phyloP scores from a whole-genome alignment of 2,329 filamentous ascomycete species.

The Diaporthe australafricana region DNA sequence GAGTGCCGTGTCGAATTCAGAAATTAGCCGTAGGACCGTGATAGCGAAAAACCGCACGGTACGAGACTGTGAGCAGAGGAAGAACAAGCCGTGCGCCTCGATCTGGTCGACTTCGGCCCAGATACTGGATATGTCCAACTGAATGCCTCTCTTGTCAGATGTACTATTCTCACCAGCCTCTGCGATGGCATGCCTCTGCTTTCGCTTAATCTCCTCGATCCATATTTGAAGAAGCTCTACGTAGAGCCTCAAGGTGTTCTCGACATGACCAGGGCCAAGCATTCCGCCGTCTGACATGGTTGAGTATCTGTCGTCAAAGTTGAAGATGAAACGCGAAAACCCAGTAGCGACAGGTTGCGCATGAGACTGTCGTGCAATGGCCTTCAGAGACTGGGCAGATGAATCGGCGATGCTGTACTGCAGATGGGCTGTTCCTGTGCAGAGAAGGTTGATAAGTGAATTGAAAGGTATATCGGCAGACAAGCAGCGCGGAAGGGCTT shows the following conservation, averaged over 20 bases:
- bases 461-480: slow-evolving; percentile 93
- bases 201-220: slow-evolving; percentile 95
- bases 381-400: slow-evolving; percentile 92
- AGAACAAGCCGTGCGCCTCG: slow-evolving; percentile 96
- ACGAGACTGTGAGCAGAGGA: slow-evolving; percentile 94
- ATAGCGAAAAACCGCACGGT: slow-evolving; percentile 91
- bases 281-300: slow-evolving; percentile 99
- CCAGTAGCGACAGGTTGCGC: slow-evolving; percentile 97
- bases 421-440: slow-evolving; percentile 95
- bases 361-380: slow-evolving; percentile 92
- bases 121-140: slow-evolving; percentile 87
- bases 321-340: slow-evolving; percentile 97
- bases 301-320: slow-evolving; percentile 96
- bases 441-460: slow-evolving; percentile 91
- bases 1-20: slow-evolving; percentile 91
- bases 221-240: slow-evolving; percentile 95
- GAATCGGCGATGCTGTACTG: slow-evolving; percentile 92
- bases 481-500: slow-evolving; percentile 93
- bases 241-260: slow-evolving; percentile 91
- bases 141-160: slow-evolving; percentile 77
- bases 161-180: slow-evolving; percentile 72
- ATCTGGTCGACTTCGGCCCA: slow-evolving; percentile 96
- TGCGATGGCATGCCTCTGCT: slow-evolving; percentile 77
- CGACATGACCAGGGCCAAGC: slow-evolving; percentile 93
- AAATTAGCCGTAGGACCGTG: slow-evolving; percentile 90